These are phyloP conservation scores for Apiospora rasikravindrae DNA, from an alignment of 2,329 filamentous ascomycete species.

Conservation along the genomic window DNA sequence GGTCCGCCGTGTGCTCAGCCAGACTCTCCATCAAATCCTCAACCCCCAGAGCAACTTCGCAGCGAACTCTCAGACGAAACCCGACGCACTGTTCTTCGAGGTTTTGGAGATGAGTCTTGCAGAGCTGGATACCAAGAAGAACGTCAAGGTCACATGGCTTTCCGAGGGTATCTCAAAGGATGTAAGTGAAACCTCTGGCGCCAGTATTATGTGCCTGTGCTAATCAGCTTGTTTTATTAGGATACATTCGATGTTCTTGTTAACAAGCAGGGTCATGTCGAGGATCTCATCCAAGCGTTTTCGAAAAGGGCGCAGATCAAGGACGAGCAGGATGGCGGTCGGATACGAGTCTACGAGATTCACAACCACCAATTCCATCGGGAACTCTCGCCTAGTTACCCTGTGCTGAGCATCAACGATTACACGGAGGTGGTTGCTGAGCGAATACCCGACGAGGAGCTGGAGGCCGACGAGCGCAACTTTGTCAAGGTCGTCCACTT, in stretches of 20 bases:
- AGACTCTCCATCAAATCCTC: constrained; percentile 80
- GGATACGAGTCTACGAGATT: constrained; percentile 81
- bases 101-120: constrained; percentile 92
- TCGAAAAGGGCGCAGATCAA: constrained; percentile 81
- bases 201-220: neutral
- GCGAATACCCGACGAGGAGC: constrained; percentile 75
- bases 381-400: constrained; percentile 71
- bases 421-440: constrained; percentile 85
- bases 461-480: constrained; percentile 60
- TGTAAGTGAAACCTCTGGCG: constrained; percentile 50
- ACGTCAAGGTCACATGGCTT: constrained; percentile 80
- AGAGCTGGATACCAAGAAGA: constrained; percentile 92
- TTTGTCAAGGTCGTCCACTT: constrained; percentile 88
- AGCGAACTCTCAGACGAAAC: constrained; percentile 70
- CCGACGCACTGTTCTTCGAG: constrained; percentile 88
- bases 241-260: constrained; percentile 84
- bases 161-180: constrained; percentile 92
- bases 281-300: constrained; percentile 77
- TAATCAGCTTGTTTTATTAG: constrained; percentile 44
- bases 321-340: constrained; percentile 71
- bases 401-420: constrained; percentile 83
- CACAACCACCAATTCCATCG: constrained; percentile 85
- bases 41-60: constrained; percentile 75
- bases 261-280: constrained; percentile 80
- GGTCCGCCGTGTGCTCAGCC: constrained; percentile 73